Evolutionary conservation across 352 stramenopile genomes (phyloP).

Genomic region (Pythium guiyangense): DNA sequence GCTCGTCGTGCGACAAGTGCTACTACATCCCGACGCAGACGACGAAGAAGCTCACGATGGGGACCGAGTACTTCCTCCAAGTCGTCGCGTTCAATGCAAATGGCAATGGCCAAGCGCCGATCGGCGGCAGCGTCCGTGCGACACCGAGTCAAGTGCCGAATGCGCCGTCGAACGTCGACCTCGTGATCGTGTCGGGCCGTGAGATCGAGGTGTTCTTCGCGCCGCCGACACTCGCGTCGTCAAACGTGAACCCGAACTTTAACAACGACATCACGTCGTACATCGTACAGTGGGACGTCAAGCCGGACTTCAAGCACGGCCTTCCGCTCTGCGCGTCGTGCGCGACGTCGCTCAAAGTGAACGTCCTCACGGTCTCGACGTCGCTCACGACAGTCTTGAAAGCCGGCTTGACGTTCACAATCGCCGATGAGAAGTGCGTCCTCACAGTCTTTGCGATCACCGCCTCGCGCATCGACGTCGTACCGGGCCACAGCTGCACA

Average conservation of each 20-base stretch:
- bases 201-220: constrained; percentile 90
- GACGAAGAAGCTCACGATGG: constrained; percentile 50
- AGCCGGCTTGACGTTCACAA: constrained; percentile 37
- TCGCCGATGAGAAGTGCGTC: constrained; percentile 46
- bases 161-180: constrained; percentile 83
- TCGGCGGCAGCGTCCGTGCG: constrained; percentile 22
- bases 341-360: constrained; percentile 32
- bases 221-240: constrained; percentile 47
- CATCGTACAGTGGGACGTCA: constrained; percentile 87
- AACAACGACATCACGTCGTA: constrained; percentile 88
- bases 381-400: constrained; percentile 26
- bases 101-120: constrained; percentile 49
- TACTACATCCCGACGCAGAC: constrained; percentile 65
- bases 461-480: constrained; percentile 21
- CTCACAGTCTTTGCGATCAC: constrained; percentile 27
- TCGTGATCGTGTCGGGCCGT: constrained; percentile 84
- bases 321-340: constrained; percentile 44
- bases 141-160: constrained; percentile 85
- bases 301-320: constrained; percentile 60
- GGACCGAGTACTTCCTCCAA: constrained; percentile 74
- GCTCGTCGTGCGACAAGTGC: constrained; percentile 50
- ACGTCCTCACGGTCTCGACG: constrained; percentile 30
- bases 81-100: constrained; percentile 72
- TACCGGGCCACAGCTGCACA: constrained; percentile 26
- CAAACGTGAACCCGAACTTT: constrained; percentile 55